Evolutionary conservation across 1,284 basidiomycete species (phyloP).

Genomic region (Cutaneotrichosporon arboriforme): DNA sequence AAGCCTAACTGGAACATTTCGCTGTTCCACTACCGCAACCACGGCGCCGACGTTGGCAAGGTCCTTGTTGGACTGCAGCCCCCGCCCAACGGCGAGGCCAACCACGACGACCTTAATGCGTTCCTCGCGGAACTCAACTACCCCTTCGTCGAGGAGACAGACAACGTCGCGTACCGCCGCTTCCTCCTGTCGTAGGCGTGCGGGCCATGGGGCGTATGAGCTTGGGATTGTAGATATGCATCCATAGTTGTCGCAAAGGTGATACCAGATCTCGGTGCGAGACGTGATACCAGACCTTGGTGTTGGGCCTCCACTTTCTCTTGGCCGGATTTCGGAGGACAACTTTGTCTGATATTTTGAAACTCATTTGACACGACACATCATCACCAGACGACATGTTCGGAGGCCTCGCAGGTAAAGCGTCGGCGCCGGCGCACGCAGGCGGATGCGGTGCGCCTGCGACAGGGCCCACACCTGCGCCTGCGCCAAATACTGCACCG

Average conservation of each 20-base stretch:
- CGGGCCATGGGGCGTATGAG: neutral
- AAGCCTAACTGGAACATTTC: slow-evolving; percentile 89
- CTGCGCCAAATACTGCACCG: no score
- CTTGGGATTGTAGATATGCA: neutral
- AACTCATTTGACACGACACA: no score
- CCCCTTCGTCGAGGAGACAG: slow-evolving; percentile 85
- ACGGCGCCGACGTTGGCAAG: slow-evolving; percentile 88
- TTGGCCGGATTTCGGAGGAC: no score
- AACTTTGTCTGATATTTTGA: no score
- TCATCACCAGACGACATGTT: no score
- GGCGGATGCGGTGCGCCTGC: no score
- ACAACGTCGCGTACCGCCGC: slow-evolving; percentile 77
- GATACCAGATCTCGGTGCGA: no score
- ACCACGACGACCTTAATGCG: slow-evolving; percentile 58
- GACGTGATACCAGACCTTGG: no score
- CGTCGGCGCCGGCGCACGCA: no score
- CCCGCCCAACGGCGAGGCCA: slow-evolving; percentile 56
- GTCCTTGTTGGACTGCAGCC: slow-evolving; percentile 93
- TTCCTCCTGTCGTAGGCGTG: slow-evolving; percentile 52
- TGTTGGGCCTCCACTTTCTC: no score
- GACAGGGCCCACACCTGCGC: no score
- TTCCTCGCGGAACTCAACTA: slow-evolving; percentile 79
- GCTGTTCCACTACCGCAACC: slow-evolving; percentile 95
- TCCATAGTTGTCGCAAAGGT: neutral
- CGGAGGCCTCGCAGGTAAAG: no score